Conservation (phyloP, 306 rosid genomes). For the Bauhinia variegata region DNA sequence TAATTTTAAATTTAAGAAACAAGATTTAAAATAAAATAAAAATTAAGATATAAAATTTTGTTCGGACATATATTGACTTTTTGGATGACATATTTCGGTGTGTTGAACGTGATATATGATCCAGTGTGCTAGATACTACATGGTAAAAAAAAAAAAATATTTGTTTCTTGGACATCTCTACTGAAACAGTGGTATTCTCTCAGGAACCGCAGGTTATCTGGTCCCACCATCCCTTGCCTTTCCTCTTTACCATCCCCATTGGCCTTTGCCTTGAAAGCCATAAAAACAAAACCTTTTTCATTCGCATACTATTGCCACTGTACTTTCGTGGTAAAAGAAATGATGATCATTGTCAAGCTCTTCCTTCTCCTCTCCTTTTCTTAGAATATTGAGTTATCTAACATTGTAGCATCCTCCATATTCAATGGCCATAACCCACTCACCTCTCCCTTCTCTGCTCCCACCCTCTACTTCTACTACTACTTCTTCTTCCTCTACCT, state of each 20-base stretch:
- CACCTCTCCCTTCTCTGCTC: conserved; percentile 52
- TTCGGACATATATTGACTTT: too few species aligned
- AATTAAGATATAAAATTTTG: too few species aligned
- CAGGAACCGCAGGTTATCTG: conserved; percentile 20
- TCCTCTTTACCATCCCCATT: not conserved
- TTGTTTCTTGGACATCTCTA: too few species aligned
- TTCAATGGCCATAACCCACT: conserved; percentile 71
- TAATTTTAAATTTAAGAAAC: too few species aligned
- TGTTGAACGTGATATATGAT: too few species aligned
- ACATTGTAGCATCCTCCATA: not conserved
- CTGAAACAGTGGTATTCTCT: too few species aligned
- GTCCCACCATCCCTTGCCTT: not conserved
- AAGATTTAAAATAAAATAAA: too few species aligned
- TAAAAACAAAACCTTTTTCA: not conserved
- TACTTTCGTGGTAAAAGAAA: too few species aligned
- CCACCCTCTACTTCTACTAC: conserved; percentile 40
- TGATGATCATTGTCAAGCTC: conserved; percentile 30
- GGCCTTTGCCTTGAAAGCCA: not conserved
- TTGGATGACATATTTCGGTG: too few species aligned
- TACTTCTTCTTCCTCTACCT: conserved; percentile 45
- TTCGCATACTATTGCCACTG: not conserved
- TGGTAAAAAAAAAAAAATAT: too few species aligned
- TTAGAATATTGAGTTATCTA: conserved; percentile 18
- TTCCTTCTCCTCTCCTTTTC: conserved; percentile 1
- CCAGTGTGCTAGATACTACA: too few species aligned